phyloP scores from a whole-genome alignment of 495 filamentous ascomycete species.

The Aspergillus carlsbadensis region DNA sequence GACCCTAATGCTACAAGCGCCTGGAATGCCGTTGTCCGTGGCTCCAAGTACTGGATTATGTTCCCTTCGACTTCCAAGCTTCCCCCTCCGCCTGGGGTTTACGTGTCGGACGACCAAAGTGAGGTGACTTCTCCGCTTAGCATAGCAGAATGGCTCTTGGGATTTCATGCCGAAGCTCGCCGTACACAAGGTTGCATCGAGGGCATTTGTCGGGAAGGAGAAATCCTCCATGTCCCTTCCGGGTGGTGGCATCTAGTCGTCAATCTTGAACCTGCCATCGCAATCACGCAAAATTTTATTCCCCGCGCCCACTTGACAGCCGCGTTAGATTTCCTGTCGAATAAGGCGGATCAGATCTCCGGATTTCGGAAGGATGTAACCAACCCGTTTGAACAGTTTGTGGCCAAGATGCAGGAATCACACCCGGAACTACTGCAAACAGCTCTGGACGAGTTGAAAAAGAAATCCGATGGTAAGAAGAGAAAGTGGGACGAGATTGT shows the following conservation, averaged over 20 bases:
- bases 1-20: slow-evolving; percentile 76
- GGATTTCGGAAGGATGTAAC: slow-evolving; percentile 75
- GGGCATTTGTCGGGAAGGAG: slow-evolving; percentile 82
- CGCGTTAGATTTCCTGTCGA: slow-evolving; percentile 77
- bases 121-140: slow-evolving; percentile 94
- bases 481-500: slow-evolving; percentile 84
- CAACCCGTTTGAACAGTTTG: slow-evolving; percentile 75
- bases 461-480: slow-evolving; percentile 62
- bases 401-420: slow-evolving; percentile 60
- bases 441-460: slow-evolving; percentile 63
- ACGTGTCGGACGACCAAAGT: slow-evolving; percentile 85
- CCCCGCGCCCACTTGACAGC: slow-evolving; percentile 70
- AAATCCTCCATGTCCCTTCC: slow-evolving; percentile 88
- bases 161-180: slow-evolving; percentile 87
- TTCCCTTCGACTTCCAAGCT: slow-evolving; percentile 67
- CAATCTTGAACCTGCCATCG: slow-evolving; percentile 79
- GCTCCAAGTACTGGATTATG: slow-evolving; percentile 98
- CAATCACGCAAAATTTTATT: slow-evolving; percentile 96
- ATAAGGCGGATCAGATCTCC: slow-evolving; percentile 81
- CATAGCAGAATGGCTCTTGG: slow-evolving; percentile 92
- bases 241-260: slow-evolving; percentile 98
- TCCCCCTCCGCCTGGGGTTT: slow-evolving; percentile 80
- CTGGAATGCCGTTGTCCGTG: slow-evolving; percentile 93
- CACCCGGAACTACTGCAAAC: slow-evolving; percentile 66
- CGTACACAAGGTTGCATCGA: slow-evolving; percentile 76